Evolutionary conservation across 1,284 basidiomycete species (phyloP).

Genomic region (Lentinula novae-zelandiae): DNA sequence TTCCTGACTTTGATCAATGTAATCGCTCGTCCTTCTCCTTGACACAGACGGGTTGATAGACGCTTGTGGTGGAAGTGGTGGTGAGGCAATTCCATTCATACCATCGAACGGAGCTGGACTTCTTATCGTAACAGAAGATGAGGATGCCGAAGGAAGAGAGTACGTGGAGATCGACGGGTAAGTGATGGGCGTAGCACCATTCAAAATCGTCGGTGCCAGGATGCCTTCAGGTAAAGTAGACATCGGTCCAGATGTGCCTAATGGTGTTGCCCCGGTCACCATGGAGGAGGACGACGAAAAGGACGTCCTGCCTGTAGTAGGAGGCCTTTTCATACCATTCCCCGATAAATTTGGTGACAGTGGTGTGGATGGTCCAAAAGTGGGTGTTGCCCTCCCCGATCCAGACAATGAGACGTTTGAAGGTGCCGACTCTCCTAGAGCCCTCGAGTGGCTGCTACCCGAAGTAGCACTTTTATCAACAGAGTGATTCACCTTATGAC

Average conservation of each 20-base stretch:
- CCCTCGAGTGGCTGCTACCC: constrained; percentile 29
- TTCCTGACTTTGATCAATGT: constrained; percentile 74
- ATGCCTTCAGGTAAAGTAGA: background rate
- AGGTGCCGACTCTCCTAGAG: constrained; percentile 17
- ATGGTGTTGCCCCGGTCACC: background rate
- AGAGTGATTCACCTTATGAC: constrained; percentile 29
- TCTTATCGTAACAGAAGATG: constrained; percentile 28
- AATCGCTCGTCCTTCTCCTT: constrained; percentile 68
- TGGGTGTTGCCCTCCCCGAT: constrained; percentile 13
- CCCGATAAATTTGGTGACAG: constrained; percentile 20
- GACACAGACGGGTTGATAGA: constrained; percentile 75
- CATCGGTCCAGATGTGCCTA: background rate
- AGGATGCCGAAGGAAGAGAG: constrained; percentile 24
- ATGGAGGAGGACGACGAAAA: background rate
- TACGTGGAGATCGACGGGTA: constrained; percentile 37
- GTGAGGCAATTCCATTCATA: constrained; percentile 42
- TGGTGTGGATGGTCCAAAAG: constrained; percentile 12
- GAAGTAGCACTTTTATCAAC: constrained; percentile 28
- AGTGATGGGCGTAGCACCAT: constrained; percentile 31
- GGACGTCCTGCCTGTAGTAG: background rate
- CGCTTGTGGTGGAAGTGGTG: constrained; percentile 77
- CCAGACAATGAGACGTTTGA: constrained; percentile 11
- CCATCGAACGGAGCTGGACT: constrained; percentile 24
- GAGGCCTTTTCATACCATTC: constrained; percentile 10
- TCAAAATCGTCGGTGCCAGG: constrained; percentile 19